Conservation (phyloP, 1,139 yeast species). For the Protomyces pachydermus region DNA sequence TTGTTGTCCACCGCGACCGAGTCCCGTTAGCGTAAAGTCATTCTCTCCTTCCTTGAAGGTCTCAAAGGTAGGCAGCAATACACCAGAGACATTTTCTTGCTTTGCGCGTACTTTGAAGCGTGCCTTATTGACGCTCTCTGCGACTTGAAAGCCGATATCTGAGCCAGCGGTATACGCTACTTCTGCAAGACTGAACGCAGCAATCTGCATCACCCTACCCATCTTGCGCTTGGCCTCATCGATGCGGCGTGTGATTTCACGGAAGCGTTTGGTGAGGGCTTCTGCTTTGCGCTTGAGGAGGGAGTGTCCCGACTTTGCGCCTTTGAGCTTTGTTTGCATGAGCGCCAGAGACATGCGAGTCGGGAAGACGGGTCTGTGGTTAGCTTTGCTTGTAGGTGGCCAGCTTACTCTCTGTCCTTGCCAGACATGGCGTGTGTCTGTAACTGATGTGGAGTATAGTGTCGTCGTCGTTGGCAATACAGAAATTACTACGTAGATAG, state of each 20-base stretch:
- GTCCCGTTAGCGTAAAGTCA: slow-evolving; percentile 91
- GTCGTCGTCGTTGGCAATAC: background rate
- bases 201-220: slow-evolving; percentile 98
- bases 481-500: background rate
- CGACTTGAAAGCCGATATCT: slow-evolving; percentile 89
- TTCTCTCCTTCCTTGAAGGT: slow-evolving; percentile 63
- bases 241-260: slow-evolving; percentile 89
- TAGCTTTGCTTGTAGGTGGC: background rate
- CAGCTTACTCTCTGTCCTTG: slow-evolving; percentile 16
- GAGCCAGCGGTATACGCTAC: slow-evolving; percentile 97
- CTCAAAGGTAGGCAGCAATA: slow-evolving; percentile 86
- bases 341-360: slow-evolving; percentile 50
- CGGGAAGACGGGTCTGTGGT: slow-evolving; percentile 19
- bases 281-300: slow-evolving; percentile 91
- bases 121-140: slow-evolving; percentile 81
- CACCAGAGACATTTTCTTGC: slow-evolving; percentile 96
- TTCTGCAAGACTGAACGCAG: slow-evolving; percentile 94
- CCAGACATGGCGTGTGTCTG: slow-evolving; percentile 8
- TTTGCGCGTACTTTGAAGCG: slow-evolving; percentile 85
- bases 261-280: slow-evolving; percentile 90
- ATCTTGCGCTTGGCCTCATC: slow-evolving; percentile 94
- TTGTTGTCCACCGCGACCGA: slow-evolving; percentile 98
- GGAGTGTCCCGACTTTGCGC: slow-evolving; percentile 95
- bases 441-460: background rate
- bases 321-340: slow-evolving; percentile 93